A percentile compares a stretch with the other conserved stretches of the same genome.
phyloP scores from a whole-genome alignment of 305 asterid genomes.

The Vinca major region DNA sequence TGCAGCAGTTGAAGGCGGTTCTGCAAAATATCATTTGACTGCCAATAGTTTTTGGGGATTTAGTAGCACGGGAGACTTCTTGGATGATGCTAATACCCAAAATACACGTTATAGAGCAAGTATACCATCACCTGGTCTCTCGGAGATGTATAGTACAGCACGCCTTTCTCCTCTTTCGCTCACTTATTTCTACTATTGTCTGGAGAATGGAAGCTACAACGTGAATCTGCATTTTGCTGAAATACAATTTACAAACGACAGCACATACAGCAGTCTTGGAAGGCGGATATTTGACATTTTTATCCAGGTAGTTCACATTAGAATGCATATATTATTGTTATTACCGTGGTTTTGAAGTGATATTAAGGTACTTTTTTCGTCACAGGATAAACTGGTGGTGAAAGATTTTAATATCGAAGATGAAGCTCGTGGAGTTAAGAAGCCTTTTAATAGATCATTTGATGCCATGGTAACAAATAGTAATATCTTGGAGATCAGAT shows the following conservation, averaged over 20 bases:
- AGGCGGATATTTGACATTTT: conserved; percentile 64
- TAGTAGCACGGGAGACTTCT: conserved; percentile 81
- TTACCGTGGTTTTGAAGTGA: neutral
- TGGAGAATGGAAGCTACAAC: conserved; percentile 81
- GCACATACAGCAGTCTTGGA: conserved; percentile 62
- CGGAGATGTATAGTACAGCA: conserved; percentile 58
- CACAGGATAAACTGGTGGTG: conserved; percentile 56
- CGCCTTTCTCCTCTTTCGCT: conserved; percentile 83
- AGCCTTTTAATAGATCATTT: conserved; percentile 39
- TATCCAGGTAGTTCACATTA: conserved; percentile 50
- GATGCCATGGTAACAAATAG: conserved; percentile 53
- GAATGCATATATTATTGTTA: neutral
- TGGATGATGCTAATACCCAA: conserved; percentile 53
- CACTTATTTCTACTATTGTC: conserved; percentile 74
- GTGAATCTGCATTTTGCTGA: conserved; percentile 81
- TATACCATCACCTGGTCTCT: conserved; percentile 29
- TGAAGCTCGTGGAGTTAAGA: conserved; percentile 66
- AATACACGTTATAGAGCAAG: conserved; percentile 41
- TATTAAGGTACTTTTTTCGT: conserved; percentile 22
- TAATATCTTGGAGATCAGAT: conserved; percentile 54
- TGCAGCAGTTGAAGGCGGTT: conserved; percentile 41
- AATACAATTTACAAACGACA: conserved; percentile 54
- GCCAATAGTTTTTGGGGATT: conserved; percentile 62
- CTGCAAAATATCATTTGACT: conserved; percentile 36
- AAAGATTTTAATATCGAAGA: conserved; percentile 62